Percentiles rank a stretch among this genome's conserved stretches.
These are phyloP conservation scores for Spinacia oleracea DNA, from an alignment of 179 eudicot genomes.

Conservation along the genomic window DNA sequence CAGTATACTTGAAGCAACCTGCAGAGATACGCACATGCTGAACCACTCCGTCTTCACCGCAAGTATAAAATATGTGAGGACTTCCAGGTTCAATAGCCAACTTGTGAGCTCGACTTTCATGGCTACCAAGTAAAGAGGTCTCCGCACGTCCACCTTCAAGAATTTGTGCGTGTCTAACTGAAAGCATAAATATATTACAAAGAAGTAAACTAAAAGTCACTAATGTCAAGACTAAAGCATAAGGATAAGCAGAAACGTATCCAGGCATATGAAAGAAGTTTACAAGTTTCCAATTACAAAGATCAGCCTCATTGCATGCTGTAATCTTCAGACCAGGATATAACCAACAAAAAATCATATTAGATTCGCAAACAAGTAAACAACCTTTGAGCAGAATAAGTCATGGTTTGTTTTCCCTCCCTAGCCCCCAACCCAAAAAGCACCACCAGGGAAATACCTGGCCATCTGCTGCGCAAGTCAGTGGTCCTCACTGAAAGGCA, in stretches of 20 bases:
- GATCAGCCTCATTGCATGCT: neutral
- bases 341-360: neutral
- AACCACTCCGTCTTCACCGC: conserved; percentile 94
- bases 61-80: conserved; percentile 77
- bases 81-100: conserved; percentile 92
- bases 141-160: conserved; percentile 60
- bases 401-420: neutral
- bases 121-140: conserved; percentile 64
- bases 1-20: too few species aligned
- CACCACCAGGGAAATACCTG: conserved; percentile 49
- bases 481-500: conserved; percentile 77
- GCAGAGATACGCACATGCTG: conserved; percentile 81
- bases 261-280: neutral
- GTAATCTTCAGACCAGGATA: neutral
- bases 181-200: neutral
- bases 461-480: conserved; percentile 99
- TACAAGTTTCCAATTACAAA: neutral
- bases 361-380: neutral
- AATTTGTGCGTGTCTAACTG: conserved; percentile 80
- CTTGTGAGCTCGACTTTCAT: conserved; percentile 82
- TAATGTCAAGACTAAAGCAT: neutral
- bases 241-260: conserved; percentile 4
- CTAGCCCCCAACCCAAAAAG: neutral
- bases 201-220: neutral
- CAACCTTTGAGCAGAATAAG: neutral